Conservation (phyloP, 2,329 filamentous ascomycete genomes). For the Metarhizium brunneum region DNA sequence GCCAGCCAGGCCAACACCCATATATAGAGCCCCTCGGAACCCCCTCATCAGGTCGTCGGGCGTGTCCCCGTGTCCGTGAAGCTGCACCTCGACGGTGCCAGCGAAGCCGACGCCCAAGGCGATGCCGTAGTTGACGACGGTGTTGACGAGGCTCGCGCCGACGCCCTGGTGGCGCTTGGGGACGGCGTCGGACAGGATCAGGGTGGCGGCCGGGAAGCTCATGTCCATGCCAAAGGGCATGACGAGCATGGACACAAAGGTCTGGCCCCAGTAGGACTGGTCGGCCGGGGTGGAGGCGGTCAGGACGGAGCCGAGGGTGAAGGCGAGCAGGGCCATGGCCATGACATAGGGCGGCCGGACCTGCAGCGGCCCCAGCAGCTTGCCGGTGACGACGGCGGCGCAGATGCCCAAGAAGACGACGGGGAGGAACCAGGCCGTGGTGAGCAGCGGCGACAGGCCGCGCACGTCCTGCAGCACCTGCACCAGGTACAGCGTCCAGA, state of each 20-base stretch:
- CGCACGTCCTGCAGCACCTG: constrained; percentile 37
- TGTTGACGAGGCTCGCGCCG: constrained; percentile 47
- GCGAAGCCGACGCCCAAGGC: constrained; percentile 57
- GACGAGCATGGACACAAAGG: constrained; percentile 48
- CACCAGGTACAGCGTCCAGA: constrained; percentile 43
- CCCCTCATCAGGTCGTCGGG: constrained; percentile 8
- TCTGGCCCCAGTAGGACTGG: constrained; percentile 56
- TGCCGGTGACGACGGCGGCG: constrained; percentile 35
- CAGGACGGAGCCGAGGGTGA: constrained; percentile 32
- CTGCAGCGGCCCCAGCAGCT: constrained; percentile 27
- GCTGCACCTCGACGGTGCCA: constrained; percentile 47
- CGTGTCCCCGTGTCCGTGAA: constrained; percentile 15
- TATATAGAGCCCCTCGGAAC: constrained; percentile 13
- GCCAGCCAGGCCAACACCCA: constrained; percentile 28
- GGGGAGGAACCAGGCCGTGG: constrained; percentile 35
- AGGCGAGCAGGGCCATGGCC: constrained; percentile 32
- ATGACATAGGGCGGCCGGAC: constrained; percentile 31
- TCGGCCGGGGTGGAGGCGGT: constrained; percentile 37
- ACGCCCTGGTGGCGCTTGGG: constrained; percentile 36
- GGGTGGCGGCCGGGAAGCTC: constrained; percentile 52
- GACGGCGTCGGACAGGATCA: constrained; percentile 48
- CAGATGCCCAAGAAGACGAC: constrained; percentile 32
- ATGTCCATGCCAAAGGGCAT: constrained; percentile 59
- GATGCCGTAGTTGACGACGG: constrained; percentile 60
- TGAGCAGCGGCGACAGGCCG: constrained; percentile 31